A percentile compares a stretch with the other conserved stretches of the same genome.
phyloP scores from a whole-genome alignment of 345 rosid species.

The Camelina laxa region DNA sequence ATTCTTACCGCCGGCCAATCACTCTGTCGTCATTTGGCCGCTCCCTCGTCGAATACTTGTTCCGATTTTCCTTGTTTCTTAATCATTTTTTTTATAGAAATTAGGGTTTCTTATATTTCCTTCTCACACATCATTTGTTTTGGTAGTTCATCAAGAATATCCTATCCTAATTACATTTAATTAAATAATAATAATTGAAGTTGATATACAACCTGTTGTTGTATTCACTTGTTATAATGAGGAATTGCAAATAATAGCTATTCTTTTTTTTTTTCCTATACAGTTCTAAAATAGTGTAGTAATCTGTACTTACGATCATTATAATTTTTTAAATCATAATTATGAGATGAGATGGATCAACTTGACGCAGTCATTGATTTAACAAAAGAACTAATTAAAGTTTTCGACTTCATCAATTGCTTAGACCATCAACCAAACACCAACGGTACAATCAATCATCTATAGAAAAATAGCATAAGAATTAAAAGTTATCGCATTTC shows the following conservation, averaged over 20 bases:
- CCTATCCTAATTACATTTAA: too few relatives aligned
- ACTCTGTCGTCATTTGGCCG: slow-evolving; percentile 20
- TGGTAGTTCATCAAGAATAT: too few relatives aligned
- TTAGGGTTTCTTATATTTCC: slow-evolving; percentile 21
- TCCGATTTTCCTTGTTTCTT: neutral
- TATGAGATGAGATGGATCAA: slow-evolving; percentile 19
- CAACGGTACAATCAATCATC: slow-evolving; percentile 8
- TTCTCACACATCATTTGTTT: neutral
- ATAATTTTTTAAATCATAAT: neutral
- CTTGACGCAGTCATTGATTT: slow-evolving; percentile 4
- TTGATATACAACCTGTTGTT: neutral
- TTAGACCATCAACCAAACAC: slow-evolving; percentile 17
- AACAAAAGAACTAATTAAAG: neutral
- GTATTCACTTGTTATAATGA: too few relatives aligned
- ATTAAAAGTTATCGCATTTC: neutral
- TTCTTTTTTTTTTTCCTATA: too few relatives aligned
- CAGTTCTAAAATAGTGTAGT: neutral
- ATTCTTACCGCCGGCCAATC: slow-evolving; percentile 34
- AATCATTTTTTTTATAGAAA: slow-evolving; percentile 11
- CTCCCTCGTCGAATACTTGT: slow-evolving; percentile 16
- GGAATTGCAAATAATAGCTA: too few relatives aligned
- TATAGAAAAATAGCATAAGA: neutral
- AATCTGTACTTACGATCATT: neutral
- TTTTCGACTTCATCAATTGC: slow-evolving; percentile 19
- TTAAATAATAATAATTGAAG: neutral